Conservation (phyloP, 2,329 filamentous ascomycete genomes). For the Leptographium radiaticola region DNA sequence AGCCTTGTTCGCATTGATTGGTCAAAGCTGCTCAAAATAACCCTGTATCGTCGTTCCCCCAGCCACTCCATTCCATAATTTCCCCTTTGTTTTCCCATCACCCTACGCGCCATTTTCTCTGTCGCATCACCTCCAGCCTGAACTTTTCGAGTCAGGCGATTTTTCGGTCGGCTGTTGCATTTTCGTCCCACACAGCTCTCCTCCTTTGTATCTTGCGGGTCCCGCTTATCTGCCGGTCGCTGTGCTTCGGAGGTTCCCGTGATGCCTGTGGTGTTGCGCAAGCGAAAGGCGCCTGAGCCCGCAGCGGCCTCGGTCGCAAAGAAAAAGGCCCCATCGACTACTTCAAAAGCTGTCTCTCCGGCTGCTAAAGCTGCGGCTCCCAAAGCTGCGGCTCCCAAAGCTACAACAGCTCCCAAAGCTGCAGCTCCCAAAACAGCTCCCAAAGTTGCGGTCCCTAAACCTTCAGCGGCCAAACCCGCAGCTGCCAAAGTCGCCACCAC, state of each 20-base stretch:
- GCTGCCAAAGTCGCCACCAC: conserved; percentile 10
- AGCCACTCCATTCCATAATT: conserved; percentile 3
- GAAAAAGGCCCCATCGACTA: conserved; percentile 20
- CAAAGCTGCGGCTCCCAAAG: conserved; percentile 3
- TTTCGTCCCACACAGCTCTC: not conserved
- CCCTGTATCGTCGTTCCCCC: not conserved
- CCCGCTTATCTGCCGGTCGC: not conserved
- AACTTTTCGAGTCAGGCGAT: too few relatives aligned
- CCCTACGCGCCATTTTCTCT: not conserved
- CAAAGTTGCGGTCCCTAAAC: conserved; percentile 6
- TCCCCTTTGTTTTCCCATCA: not conserved
- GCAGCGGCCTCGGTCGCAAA: conserved; percentile 29
- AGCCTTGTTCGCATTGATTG: conserved; percentile 3
- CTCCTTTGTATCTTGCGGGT: not conserved
- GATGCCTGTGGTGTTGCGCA: conserved; percentile 48
- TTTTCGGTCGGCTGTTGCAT: too few relatives aligned
- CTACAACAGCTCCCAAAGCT: conserved; percentile 8
- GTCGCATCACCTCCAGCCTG: not conserved
- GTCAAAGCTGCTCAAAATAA: not conserved
- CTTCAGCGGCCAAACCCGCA: not conserved
- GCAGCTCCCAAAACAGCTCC: conserved; percentile 18
- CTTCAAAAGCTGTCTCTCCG: not conserved
- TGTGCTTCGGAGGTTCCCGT: not conserved
- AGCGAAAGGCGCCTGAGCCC: conserved; percentile 44
- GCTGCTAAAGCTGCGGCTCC: conserved; percentile 2